phyloP scores from a whole-genome alignment of 805 yeast genomes.

The Sporopachydermia quercuum region DNA sequence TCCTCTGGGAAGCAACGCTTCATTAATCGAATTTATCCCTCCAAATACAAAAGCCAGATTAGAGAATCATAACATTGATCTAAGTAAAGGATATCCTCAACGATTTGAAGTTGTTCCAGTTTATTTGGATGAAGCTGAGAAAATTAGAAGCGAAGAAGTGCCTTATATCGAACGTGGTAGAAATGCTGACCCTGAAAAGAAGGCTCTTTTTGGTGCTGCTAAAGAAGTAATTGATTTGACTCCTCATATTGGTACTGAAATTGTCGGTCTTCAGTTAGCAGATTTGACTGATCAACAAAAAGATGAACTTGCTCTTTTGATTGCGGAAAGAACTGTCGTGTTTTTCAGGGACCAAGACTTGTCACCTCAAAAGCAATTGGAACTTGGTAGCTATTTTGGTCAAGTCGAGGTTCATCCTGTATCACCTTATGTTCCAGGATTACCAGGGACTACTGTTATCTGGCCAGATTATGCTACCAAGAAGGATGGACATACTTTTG shows the following conservation, averaged over 20 bases:
- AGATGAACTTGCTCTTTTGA: conserved; percentile 32
- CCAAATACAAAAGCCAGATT: conserved; percentile 16
- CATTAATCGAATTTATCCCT: conserved; percentile 10
- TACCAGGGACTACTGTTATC: conserved; percentile 22
- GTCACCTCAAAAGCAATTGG: conserved; percentile 27
- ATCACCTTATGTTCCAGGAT: conserved; percentile 16
- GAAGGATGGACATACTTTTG: conserved; percentile 13
- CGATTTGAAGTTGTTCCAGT: conserved; percentile 22
- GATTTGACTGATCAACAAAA: conserved; percentile 28
- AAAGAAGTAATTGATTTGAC: conserved; percentile 27
- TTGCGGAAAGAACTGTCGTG: conserved; percentile 36
- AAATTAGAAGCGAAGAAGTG: conserved; percentile 20
- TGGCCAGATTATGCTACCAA: conserved; percentile 24
- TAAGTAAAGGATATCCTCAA: conserved; percentile 24
- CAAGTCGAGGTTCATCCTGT: conserved; percentile 27
- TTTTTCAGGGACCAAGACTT: conserved; percentile 35
- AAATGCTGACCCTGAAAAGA: conserved; percentile 24
- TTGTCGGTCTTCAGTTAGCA: conserved; percentile 29
- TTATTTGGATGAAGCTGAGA: conserved; percentile 23
- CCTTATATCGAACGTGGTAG: conserved; percentile 22
- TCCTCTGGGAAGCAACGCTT: conserved; percentile 4
- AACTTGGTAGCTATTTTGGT: conserved; percentile 32
- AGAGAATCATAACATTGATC: conserved; percentile 19
- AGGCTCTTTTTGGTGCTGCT: conserved; percentile 26
- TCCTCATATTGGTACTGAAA: conserved; percentile 34